These are phyloP conservation scores for Podila minutissima DNA, from an alignment of 192 early-diverging fungal species.

Conservation along the genomic window DNA sequence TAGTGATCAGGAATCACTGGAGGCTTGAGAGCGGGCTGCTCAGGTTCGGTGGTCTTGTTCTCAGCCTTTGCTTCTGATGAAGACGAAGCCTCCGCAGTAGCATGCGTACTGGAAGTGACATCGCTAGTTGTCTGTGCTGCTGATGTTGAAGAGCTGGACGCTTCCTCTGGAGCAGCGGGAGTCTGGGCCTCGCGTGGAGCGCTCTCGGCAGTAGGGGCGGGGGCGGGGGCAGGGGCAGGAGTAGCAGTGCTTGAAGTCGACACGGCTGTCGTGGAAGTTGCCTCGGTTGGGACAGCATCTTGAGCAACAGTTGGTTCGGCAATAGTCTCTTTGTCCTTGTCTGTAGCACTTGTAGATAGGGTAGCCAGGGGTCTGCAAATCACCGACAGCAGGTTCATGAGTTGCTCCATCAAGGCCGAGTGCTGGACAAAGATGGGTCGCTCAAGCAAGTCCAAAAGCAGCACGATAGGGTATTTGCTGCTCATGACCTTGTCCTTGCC, in stretches of 20 bases:
- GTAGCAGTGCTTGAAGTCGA: neutral
- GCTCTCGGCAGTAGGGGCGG: neutral
- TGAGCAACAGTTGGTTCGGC: neutral
- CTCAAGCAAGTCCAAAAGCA: constrained; percentile 86
- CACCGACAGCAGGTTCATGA: constrained; percentile 86
- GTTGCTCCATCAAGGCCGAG: constrained; percentile 82
- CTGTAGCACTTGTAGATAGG: constrained; percentile 64
- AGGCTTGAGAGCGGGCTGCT: constrained; percentile 65
- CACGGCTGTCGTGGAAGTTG: neutral
- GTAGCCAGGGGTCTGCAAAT: constrained; percentile 81
- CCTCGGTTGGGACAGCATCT: constrained; percentile 3
- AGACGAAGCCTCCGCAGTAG: neutral
- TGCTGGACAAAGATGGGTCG: constrained; percentile 85
- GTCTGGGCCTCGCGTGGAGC: constrained; percentile 1
- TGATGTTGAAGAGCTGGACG: constrained; percentile 1
- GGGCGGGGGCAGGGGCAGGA: neutral
- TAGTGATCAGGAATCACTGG: constrained; percentile 86
- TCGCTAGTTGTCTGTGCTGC: neutral
- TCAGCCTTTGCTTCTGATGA: constrained; percentile 23
- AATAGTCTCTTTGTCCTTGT: constrained; percentile 21
- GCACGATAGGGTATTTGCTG: constrained; percentile 76
- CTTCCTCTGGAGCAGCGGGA: constrained; percentile 12
- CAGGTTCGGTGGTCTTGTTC: constrained; percentile 22
- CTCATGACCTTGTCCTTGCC: constrained; percentile 65
- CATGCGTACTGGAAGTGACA: neutral